Conservation (phyloP, 805 yeast genomes). For the Candida sakaeoensis region DNA sequence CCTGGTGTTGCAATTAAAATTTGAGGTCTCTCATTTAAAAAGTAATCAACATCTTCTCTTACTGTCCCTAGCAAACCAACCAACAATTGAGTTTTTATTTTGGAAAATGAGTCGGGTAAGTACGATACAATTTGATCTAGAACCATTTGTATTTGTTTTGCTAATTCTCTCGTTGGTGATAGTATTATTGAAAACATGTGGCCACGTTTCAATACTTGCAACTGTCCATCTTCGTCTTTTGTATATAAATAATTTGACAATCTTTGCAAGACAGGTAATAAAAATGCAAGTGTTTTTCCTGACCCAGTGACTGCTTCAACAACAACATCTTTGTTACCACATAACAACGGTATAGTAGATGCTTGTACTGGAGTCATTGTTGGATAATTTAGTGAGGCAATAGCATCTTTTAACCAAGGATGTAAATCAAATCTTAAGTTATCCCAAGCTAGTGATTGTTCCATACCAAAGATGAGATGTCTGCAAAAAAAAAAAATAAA, state of each 20-base stretch:
- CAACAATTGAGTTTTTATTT: conserved; percentile 54
- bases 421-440: conserved; percentile 48
- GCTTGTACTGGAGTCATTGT: conserved; percentile 98
- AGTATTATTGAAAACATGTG: conserved; percentile 69
- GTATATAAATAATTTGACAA: conserved; percentile 34
- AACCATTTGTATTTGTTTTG: conserved; percentile 69
- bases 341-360: conserved; percentile 80
- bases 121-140: conserved; percentile 55
- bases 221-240: conserved; percentile 17
- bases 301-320: conserved; percentile 98
- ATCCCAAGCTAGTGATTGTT: conserved; percentile 58
- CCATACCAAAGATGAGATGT: conserved; percentile 12
- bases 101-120: conserved; percentile 45
- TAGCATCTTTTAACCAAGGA: conserved; percentile 72
- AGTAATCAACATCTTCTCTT: conserved; percentile 67
- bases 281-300: conserved; percentile 93
- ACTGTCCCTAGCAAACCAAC: conserved; percentile 63
- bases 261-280: conserved; percentile 75
- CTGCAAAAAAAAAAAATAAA: conserved; percentile 6
- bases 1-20: conserved; percentile 93
- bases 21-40: conserved; percentile 56
- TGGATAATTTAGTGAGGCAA: conserved; percentile 68
- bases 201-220: conserved; percentile 49
- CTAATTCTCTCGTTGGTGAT: conserved; percentile 71
- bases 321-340: conserved; percentile 87